Evolutionary conservation across 257 asterid species (phyloP), one percentile per base, ranked within the genome.

Genomic region (Sherardia arvensis): DNA sequence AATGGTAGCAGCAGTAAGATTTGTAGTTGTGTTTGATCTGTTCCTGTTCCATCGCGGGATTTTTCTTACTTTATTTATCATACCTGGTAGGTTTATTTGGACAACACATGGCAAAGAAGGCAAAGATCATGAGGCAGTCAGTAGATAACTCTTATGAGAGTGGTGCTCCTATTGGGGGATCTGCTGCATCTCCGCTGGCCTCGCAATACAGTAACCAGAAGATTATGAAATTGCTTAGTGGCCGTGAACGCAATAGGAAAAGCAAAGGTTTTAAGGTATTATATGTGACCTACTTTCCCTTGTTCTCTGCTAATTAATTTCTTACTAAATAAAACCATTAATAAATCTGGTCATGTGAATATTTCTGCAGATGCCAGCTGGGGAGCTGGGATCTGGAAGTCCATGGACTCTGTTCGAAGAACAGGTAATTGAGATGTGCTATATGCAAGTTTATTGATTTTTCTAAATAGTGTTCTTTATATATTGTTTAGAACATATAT

Each of bases 351-450:
- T 68, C 70, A 68, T 73, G 18, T 75, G 78, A 65, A 32, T 29
- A 66, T 76, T 60, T 70, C 47, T 71, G 73, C 83, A 93, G 99
- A 71, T 80, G 91, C 74, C 84, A 62, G 71, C 87, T 74, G 90
- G 81, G 65, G 94, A 81, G 70, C 73, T 21, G 3, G 87, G 91
- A 61, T 78, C 95, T 49, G 94, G 95, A 76, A 78, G 87, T 79
- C 79, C 81, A 2, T 93, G 97, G 97, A 78, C 96, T 62, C 80
- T 76, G 69, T 93, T 90, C 26, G 99, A 93, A 81, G 97, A 90
- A 34, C 97, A 92, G 95, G 99, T 85, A 69, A 32, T 38, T 60
- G 59, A 45, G 56, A 47, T 59, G 12, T 43, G 14, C 18, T 27
- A 14, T 59, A 18, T 30, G 11, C 20, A 23, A 53, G 25, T 56